These are phyloP conservation scores for Cryphonectria japonica DNA, from an alignment of 2,329 filamentous ascomycete genomes.

Conservation along the genomic window DNA sequence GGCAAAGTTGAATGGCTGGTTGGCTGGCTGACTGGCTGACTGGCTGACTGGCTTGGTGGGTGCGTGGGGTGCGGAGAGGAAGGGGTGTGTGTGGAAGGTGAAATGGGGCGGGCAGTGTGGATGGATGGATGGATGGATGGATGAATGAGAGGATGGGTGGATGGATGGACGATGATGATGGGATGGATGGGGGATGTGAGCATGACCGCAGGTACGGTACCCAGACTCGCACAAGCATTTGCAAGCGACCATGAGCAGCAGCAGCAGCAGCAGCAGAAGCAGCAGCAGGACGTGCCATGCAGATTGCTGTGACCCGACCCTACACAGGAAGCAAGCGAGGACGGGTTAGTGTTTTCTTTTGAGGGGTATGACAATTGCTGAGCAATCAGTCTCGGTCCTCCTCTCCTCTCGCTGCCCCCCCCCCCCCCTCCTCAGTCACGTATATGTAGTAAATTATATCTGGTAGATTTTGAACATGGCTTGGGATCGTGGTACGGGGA, in stretches of 20 bases:
- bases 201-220: constrained; percentile 11
- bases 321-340: neutral
- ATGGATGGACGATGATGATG: neutral
- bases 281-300: neutral
- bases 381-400: neutral
- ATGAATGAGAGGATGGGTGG: neutral
- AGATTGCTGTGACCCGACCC: neutral
- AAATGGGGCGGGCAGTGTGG: neutral
- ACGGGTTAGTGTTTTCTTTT: neutral
- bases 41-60: neutral
- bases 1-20: no score
- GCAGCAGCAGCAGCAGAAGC: neutral
- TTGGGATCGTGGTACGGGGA: neutral
- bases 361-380: neutral
- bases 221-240: neutral
- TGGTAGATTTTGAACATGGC: neutral
- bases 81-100: neutral
- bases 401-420: neutral
- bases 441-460: neutral
- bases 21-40: no score
- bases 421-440: neutral
- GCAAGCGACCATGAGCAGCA: neutral
- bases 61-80: neutral
- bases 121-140: constrained; percentile 6
- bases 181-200: neutral